Percentiles rank a stretch among this genome's conserved stretches.
phyloP scores from a whole-genome alignment of 192 early-diverging fungal genomes.

The Dissophora ornata region DNA sequence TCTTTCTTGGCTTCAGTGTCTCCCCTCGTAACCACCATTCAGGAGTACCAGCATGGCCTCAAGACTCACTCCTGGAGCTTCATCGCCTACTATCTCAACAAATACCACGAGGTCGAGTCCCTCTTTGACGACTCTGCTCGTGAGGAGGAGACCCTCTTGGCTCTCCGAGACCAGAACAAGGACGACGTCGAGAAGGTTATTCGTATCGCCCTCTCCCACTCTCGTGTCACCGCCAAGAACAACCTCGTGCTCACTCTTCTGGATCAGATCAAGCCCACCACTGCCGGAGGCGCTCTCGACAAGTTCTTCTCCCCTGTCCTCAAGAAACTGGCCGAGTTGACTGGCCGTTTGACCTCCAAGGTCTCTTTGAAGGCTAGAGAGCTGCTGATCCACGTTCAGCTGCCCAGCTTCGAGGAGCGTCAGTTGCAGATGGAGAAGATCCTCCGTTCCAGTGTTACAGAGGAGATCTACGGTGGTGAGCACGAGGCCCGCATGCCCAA shows the following conservation, averaged over 20 bases:
- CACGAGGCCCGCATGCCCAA: constrained; percentile 76
- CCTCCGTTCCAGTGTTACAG: constrained; percentile 78
- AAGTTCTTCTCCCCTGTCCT: constrained; percentile 81
- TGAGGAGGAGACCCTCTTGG: constrained; percentile 88
- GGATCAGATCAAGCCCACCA: constrained; percentile 80
- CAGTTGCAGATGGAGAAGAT: constrained; percentile 86
- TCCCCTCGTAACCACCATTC: constrained; percentile 75
- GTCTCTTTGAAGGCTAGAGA: constrained; percentile 96
- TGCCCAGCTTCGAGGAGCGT: constrained; percentile 93
- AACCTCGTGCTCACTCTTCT: constrained; percentile 82
- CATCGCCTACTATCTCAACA: constrained; percentile 81
- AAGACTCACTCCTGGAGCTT: constrained; percentile 79
- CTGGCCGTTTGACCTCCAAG: constrained; percentile 81
- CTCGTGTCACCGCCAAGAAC: constrained; percentile 83
- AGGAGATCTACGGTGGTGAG: constrained; percentile 82
- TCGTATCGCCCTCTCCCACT: constrained; percentile 80
- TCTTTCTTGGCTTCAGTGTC: constrained; percentile 70
- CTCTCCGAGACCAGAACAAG: constrained; percentile 89
- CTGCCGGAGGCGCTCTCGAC: constrained; percentile 71
- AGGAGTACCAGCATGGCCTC: constrained; percentile 79
- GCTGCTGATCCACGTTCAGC: constrained; percentile 90
- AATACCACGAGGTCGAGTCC: constrained; percentile 87
- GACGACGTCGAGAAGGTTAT: constrained; percentile 79
- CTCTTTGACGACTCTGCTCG: constrained; percentile 77
- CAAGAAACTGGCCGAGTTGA: constrained; percentile 82